phyloP scores from a whole-genome alignment of 805 yeast species.

The Hagleromyces aurorensis region DNA sequence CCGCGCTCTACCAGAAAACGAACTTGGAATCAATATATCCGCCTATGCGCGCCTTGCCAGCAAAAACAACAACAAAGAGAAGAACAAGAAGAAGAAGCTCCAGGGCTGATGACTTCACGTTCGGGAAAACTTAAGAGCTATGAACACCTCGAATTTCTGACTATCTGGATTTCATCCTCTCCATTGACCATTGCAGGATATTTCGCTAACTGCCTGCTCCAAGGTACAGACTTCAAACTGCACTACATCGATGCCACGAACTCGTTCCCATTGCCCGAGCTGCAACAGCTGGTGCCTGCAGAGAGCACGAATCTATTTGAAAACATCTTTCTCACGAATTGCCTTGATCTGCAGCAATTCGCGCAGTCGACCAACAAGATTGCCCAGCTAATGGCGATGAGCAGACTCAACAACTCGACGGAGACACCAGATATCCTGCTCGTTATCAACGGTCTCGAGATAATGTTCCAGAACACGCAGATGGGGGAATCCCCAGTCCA shows the following conservation, averaged over 20 bases:
- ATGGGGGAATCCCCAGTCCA: slow-evolving; percentile 10
- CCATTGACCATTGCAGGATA: slow-evolving; percentile 6
- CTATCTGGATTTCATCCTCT: slow-evolving; percentile 13
- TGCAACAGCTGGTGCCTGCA: slow-evolving; percentile 17
- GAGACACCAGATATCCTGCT: slow-evolving; percentile 8
- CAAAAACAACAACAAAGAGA: no score
- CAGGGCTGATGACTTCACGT: no score
- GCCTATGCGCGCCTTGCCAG: no score
- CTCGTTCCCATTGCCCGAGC: slow-evolving; percentile 24
- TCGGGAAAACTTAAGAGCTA: no score
- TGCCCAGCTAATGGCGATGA: slow-evolving; percentile 8
- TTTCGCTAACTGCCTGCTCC: slow-evolving; percentile 5
- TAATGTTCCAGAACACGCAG: slow-evolving; percentile 24
- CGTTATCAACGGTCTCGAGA: slow-evolving; percentile 22
- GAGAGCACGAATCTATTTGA: slow-evolving; percentile 18
- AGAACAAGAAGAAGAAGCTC: no score
- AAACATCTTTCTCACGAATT: slow-evolving; percentile 20
- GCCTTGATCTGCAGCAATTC: slow-evolving; percentile 25
- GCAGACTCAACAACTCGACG: slow-evolving; percentile 2
- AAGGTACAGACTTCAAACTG: slow-evolving; percentile 11
- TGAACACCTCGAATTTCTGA: slow-evolving; percentile 9
- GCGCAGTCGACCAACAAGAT: slow-evolving; percentile 10
- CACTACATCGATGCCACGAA: slow-evolving; percentile 27
- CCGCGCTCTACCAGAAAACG: no score
- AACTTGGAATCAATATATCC: no score